A percentile compares a stretch with the other conserved stretches of the same genome.
phyloP scores from a whole-genome alignment of 2,329 filamentous ascomycete genomes.

The Sporothrix variecibatus region DNA sequence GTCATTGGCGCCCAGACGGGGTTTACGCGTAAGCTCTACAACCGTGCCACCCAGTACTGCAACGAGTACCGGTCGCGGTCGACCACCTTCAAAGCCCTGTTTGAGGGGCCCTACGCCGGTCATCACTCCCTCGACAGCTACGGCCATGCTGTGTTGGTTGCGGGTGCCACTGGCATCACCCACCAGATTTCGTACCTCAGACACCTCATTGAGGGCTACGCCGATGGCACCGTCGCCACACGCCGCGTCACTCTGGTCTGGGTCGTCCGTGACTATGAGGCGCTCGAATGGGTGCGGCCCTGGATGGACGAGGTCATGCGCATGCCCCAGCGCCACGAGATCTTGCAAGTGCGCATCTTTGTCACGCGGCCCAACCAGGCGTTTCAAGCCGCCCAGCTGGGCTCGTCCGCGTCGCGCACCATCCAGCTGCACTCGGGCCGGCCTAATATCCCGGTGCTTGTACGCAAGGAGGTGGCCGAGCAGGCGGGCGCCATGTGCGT shows the following conservation, averaged over 20 bases:
- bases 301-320: constrained; percentile 76
- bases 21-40: constrained; percentile 80
- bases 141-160: constrained; percentile 86
- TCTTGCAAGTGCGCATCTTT: constrained; percentile 85
- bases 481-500: constrained; percentile 89
- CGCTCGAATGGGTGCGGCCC: constrained; percentile 89
- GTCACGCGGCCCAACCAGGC: constrained; percentile 83
- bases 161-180: constrained; percentile 91
- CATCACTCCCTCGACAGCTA: constrained; percentile 88
- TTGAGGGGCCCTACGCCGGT: constrained; percentile 87
- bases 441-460: constrained; percentile 77
- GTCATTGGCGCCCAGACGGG: constrained; percentile 86
- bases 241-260: constrained; percentile 83
- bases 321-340: constrained; percentile 77
- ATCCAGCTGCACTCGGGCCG: constrained; percentile 92
- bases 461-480: constrained; percentile 77
- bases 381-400: constrained; percentile 63
- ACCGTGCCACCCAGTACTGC: constrained; percentile 58
- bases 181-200: constrained; percentile 89
- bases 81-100: constrained; percentile 68
- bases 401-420: constrained; percentile 67
- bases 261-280: constrained; percentile 87
- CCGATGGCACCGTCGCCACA: constrained; percentile 72
- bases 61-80: constrained; percentile 45
- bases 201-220: constrained; percentile 70